phyloP scores from a whole-genome alignment of 257 asterid species.

The Solanum sejunctum region DNA sequence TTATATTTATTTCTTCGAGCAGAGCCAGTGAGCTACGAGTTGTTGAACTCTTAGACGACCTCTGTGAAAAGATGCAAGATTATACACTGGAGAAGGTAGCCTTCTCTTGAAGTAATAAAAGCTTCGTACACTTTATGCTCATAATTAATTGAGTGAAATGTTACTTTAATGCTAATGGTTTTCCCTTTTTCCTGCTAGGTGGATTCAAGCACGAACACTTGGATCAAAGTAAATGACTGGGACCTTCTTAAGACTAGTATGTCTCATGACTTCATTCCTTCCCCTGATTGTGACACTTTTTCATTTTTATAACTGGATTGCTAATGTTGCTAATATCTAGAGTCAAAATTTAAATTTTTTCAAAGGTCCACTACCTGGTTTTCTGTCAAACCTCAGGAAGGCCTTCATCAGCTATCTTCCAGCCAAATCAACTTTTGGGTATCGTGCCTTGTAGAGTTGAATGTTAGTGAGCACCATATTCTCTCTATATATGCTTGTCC shows the following conservation, averaged over 20 bases:
- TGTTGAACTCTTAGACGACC: slow-evolving; percentile 86
- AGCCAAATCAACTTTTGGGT: neutral
- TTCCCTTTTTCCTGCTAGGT: slow-evolving; percentile 35
- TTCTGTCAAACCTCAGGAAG: neutral
- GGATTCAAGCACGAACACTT: slow-evolving; percentile 36
- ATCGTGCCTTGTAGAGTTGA: neutral
- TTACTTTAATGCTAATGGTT: slow-evolving; percentile 11
- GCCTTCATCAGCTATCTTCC: neutral
- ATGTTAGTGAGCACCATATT: neutral
- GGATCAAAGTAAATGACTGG: slow-evolving; percentile 75
- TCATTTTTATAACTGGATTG: neutral
- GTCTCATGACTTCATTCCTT: slow-evolving; percentile 13
- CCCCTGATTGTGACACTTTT: neutral
- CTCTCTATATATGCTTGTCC: neutral
- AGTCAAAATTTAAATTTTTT: neutral
- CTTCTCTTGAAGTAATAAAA: neutral
- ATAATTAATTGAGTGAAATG: neutral
- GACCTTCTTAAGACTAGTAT: slow-evolving; percentile 53
- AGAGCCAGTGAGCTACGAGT: slow-evolving; percentile 88
- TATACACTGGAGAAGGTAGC: slow-evolving; percentile 89
- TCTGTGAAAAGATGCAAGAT: slow-evolving; percentile 96
- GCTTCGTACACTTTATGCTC: neutral
- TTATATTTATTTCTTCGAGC: neutral
- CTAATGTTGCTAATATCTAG: neutral
- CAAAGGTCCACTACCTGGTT: neutral